Conservation (phyloP, 768 basidiomycete genomes). For the Sporobolomyces roseus region DNA sequence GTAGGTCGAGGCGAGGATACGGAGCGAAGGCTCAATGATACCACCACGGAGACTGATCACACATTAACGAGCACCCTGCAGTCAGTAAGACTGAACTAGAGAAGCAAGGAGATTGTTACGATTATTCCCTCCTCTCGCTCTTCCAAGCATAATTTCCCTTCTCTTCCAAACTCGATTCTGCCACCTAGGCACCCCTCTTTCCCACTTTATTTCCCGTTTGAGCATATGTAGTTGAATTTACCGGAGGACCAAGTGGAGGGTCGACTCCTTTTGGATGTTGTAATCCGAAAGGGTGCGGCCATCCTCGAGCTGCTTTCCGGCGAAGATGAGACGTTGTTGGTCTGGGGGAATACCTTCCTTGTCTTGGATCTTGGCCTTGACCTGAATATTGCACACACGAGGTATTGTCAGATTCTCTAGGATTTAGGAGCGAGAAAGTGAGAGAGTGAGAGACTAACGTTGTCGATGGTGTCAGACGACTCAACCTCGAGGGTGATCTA, state of each 20-base stretch:
- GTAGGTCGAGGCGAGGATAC: slow-evolving; percentile 94
- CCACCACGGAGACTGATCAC: slow-evolving; percentile 80
- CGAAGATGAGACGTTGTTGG: slow-evolving; percentile 84
- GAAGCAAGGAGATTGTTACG: too few species aligned
- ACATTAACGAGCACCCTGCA: slow-evolving; percentile 42
- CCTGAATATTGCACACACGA: background rate
- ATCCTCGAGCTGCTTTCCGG: slow-evolving; percentile 87
- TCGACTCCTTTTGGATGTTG: slow-evolving; percentile 80
- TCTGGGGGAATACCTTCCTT: slow-evolving; percentile 92
- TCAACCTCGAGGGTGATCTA: slow-evolving; percentile 84
- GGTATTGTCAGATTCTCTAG: too few species aligned
- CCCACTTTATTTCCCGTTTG: too few species aligned
- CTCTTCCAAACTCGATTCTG: too few species aligned
- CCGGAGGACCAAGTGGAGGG: slow-evolving; percentile 88
- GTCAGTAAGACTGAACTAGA: background rate
- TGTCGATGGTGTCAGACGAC: slow-evolving; percentile 88
- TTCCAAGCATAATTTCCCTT: too few species aligned
- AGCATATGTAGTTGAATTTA: slow-evolving; percentile 43
- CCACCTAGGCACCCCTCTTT: too few species aligned
- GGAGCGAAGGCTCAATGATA: slow-evolving; percentile 98
- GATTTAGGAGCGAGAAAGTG: background rate
- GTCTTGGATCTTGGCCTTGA: slow-evolving; percentile 91
- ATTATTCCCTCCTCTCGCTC: too few species aligned
- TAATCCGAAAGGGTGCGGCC: slow-evolving; percentile 86
- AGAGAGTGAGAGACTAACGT: slow-evolving; percentile 53